phyloP scores from a whole-genome alignment of 257 asterid species.

The Nicotiana noctiflora region DNA sequence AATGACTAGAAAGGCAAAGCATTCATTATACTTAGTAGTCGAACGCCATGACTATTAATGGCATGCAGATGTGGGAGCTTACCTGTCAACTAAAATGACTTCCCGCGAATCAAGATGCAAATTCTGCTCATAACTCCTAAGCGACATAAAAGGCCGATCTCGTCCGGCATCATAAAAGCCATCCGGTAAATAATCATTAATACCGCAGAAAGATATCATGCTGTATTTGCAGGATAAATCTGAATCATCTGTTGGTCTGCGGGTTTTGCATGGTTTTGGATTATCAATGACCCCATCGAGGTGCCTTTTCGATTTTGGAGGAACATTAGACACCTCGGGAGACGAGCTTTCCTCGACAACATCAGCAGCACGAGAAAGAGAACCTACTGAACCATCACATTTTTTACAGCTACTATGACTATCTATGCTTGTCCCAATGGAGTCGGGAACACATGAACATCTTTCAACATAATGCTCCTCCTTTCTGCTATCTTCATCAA shows the following conservation, averaged over 20 bases:
- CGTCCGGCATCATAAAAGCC: conserved; percentile 97
- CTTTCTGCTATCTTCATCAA: conserved; percentile 22
- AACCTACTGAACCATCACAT: conserved; percentile 23
- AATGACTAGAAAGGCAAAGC: not conserved
- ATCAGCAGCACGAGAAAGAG: conserved; percentile 37
- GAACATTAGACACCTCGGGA: conserved; percentile 29
- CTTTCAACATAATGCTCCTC: conserved; percentile 25
- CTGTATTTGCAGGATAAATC: conserved; percentile 61
- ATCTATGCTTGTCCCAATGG: conserved; percentile 23
- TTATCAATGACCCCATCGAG: conserved; percentile 73
- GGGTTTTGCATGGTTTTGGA: conserved; percentile 78
- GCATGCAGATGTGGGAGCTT: conserved; percentile 9
- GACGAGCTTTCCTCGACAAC: conserved; percentile 36
- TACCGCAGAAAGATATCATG: conserved; percentile 65
- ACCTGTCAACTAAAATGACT: conserved; percentile 87
- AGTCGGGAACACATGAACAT: conserved; percentile 44
- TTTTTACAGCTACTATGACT: conserved; percentile 24
- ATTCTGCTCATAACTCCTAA: conserved; percentile 49
- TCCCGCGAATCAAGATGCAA: conserved; percentile 54
- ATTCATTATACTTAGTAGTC: not conserved
- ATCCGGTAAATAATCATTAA: conserved; percentile 67
- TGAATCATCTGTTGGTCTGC: conserved; percentile 61
- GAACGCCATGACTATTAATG: not conserved
- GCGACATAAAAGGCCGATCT: conserved; percentile 81
- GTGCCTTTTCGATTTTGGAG: conserved; percentile 70